Conservation (phyloP, 768 basidiomycete species). For the Mycena albidolilacea region DNA sequence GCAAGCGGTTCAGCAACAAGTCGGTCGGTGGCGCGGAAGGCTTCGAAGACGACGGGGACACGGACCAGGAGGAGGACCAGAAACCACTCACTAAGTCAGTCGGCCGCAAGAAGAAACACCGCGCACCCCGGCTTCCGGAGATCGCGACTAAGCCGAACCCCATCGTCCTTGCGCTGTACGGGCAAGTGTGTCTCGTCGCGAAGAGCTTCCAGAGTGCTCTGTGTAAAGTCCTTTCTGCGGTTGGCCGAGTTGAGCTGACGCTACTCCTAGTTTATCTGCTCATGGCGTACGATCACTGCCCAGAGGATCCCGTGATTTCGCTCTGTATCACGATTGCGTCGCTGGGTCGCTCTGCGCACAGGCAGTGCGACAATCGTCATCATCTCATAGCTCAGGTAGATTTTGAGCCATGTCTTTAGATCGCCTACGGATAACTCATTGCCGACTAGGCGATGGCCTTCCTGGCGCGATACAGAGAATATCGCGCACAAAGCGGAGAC, state of each 20-base stretch:
- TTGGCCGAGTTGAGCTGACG: background rate
- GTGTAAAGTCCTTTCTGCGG: slow-evolving; percentile 66
- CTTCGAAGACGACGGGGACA: slow-evolving; percentile 51
- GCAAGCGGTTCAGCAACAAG: slow-evolving; percentile 61
- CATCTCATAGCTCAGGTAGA: slow-evolving; percentile 81
- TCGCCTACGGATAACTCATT: background rate
- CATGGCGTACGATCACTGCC: slow-evolving; percentile 89
- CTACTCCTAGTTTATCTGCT: slow-evolving; percentile 83
- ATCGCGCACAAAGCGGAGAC: slow-evolving; percentile 61
- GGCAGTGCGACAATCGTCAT: slow-evolving; percentile 95
- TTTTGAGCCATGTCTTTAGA: background rate
- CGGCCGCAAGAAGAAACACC: slow-evolving; percentile 13
- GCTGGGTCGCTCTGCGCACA: slow-evolving; percentile 91
- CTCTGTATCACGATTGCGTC: slow-evolving; percentile 88
- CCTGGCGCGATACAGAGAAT: slow-evolving; percentile 82
- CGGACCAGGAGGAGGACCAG: slow-evolving; percentile 45
- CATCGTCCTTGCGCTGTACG: slow-evolving; percentile 80
- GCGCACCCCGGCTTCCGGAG: slow-evolving; percentile 43
- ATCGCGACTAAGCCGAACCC: slow-evolving; percentile 83
- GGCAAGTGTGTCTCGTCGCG: slow-evolving; percentile 85
- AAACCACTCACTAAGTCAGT: slow-evolving; percentile 31
- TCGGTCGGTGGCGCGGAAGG: slow-evolving; percentile 56
- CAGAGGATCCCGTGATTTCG: slow-evolving; percentile 88
- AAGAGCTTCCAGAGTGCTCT: slow-evolving; percentile 93
- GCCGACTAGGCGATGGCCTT: slow-evolving; percentile 73